Evolutionary conservation across 2,329 filamentous ascomycete genomes (phyloP).

Genomic region (Diatrype stigma): DNA sequence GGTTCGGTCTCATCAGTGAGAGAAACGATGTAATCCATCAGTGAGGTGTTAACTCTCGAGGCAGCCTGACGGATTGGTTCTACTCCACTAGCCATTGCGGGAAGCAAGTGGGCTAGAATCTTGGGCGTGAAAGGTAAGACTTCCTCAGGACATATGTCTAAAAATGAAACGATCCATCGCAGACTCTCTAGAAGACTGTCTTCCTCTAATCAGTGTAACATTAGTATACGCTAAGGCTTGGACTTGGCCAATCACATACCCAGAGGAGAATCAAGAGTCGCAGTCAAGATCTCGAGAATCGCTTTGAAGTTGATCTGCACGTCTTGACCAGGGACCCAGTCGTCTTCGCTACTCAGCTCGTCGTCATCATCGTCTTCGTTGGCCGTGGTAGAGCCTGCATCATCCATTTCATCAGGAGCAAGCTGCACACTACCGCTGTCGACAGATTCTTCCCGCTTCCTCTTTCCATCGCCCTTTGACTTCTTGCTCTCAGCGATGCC

Average conservation of each 20-base stretch:
- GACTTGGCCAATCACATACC: conserved; percentile 44
- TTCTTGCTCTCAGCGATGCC: conserved; percentile 84
- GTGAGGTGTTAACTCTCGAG: conserved; percentile 79
- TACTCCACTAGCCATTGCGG: conserved; percentile 87
- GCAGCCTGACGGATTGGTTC: conserved; percentile 87
- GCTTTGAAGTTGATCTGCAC: conserved; percentile 90
- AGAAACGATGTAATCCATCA: conserved; percentile 93
- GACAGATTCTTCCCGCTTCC: conserved; percentile 65
- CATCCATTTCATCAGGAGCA: conserved; percentile 56
- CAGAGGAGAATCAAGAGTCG: conserved; percentile 77
- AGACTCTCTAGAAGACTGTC: conserved; percentile 88
- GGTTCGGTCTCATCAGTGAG: conserved; percentile 66
- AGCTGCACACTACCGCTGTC: conserved; percentile 60
- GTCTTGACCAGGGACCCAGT: conserved; percentile 97
- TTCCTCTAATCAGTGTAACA: conserved; percentile 59
- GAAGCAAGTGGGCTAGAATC: conserved; percentile 84
- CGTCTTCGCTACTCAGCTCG: conserved; percentile 69
- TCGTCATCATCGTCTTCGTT: conserved; percentile 54
- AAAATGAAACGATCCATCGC: conserved; percentile 92
- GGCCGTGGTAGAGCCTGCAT: conserved; percentile 53
- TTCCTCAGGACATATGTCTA: conserved; percentile 96
- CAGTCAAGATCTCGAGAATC: conserved; percentile 86
- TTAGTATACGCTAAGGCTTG: neutral
- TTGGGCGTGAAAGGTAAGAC: conserved; percentile 92
- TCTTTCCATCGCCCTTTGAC: conserved; percentile 61